Percentiles rank a stretch among this genome's conserved stretches.
Evolutionary conservation across 768 basidiomycete genomes (phyloP).

Genomic region (Leccinum barrowsii): DNA sequence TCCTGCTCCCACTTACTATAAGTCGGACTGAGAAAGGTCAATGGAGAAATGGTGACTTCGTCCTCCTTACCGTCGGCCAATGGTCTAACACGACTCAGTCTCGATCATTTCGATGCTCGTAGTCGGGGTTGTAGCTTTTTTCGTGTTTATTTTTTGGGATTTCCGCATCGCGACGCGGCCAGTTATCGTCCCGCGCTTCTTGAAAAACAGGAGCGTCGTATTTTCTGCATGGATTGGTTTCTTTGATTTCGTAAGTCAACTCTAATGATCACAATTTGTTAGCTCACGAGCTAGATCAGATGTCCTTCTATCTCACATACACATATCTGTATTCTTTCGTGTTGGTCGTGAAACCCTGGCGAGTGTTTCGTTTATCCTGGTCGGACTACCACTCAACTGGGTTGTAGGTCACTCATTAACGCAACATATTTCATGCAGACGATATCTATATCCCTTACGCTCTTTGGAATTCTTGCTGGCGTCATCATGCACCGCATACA

Average conservation of each 20-base stretch:
- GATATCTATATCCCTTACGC: slow-evolving; percentile 56
- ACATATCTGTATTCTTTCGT: slow-evolving; percentile 75
- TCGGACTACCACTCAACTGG: slow-evolving; percentile 4
- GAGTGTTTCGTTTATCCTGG: background rate
- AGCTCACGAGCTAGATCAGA: slow-evolving; percentile 28
- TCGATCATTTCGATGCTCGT: slow-evolving; percentile 52
- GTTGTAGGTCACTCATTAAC: slow-evolving; percentile 47
- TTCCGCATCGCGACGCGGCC: slow-evolving; percentile 51
- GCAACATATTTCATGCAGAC: slow-evolving; percentile 63
- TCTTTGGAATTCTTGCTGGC: slow-evolving; percentile 63
- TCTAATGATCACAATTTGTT: background rate
- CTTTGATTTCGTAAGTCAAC: slow-evolving; percentile 44
- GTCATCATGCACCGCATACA: slow-evolving; percentile 48
- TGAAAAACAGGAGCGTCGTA: slow-evolving; percentile 55
- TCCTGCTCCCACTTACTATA: slow-evolving; percentile 55
- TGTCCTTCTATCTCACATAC: slow-evolving; percentile 65
- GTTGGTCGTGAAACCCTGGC: slow-evolving; percentile 49
- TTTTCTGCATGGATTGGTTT: slow-evolving; percentile 59
- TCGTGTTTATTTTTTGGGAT: slow-evolving; percentile 45
- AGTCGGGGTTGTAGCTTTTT: slow-evolving; percentile 43
- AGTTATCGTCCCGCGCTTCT: slow-evolving; percentile 58
- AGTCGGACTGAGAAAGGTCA: slow-evolving; percentile 35
- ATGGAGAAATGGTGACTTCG: slow-evolving; percentile 42
- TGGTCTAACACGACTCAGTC: slow-evolving; percentile 28
- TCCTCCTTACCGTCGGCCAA: background rate